Conservation (phyloP, 176 grass and related monocot species). For the Triticum timopheevii region DNA sequence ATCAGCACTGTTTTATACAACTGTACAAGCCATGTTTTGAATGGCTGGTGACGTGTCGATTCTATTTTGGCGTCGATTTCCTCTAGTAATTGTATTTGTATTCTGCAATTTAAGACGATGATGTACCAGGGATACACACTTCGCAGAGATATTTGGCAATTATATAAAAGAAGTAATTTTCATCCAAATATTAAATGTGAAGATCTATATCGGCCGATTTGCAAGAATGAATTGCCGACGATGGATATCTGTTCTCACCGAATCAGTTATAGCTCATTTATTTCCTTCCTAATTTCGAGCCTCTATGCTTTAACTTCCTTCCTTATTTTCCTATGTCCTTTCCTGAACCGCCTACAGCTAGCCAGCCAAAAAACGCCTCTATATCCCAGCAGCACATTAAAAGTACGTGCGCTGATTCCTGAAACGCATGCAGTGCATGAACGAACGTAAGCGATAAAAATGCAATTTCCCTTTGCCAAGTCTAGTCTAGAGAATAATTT, state of each 20-base stretch:
- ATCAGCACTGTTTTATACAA: no score
- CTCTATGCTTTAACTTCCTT: neutral
- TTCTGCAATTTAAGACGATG: no score
- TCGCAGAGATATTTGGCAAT: no score
- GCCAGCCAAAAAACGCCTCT: neutral
- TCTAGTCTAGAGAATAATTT: neutral
- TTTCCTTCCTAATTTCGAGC: neutral
- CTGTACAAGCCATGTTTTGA: no score
- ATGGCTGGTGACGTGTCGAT: no score
- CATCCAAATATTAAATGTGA: neutral
- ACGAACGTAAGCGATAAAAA: neutral
- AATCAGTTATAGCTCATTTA: neutral
- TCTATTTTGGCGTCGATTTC: no score
- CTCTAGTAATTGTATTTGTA: no score
- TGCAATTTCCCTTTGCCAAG: neutral
- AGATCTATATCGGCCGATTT: neutral
- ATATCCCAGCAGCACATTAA: no score
- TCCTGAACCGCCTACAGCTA: neutral
- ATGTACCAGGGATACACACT: no score
- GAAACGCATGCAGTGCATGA: no score
- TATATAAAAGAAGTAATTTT: no score
- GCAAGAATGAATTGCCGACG: neutral
- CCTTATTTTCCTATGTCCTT: neutral
- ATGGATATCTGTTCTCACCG: neutral
- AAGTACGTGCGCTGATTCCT: no score